These are phyloP conservation scores for Alternaria panax DNA, from an alignment of 2,329 filamentous ascomycete genomes.

Conservation along the genomic window DNA sequence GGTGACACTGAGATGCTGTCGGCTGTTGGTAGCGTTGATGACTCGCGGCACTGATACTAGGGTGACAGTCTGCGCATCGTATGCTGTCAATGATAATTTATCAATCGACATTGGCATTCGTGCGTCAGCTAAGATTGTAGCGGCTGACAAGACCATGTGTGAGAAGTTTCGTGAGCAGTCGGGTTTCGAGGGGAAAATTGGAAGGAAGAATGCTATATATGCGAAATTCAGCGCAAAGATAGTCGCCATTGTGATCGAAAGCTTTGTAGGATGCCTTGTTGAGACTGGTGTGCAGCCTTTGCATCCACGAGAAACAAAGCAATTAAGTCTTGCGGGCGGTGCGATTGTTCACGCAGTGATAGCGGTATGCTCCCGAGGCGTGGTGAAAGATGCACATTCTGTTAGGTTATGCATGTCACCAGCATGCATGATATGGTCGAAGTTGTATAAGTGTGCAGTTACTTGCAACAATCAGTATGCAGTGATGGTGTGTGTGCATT, in stretches of 20 bases:
- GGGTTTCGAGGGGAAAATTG: neutral
- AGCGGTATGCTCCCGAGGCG: neutral
- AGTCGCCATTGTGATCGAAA: neutral
- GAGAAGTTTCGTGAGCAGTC: neutral
- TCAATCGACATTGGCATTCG: neutral
- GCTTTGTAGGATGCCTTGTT: neutral
- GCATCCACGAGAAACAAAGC: neutral
- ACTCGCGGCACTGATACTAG: neutral
- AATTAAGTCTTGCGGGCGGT: neutral
- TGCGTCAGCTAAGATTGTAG: neutral
- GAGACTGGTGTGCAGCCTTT: neutral
- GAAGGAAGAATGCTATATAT: slow-evolving; percentile 21
- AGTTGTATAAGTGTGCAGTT: neutral
- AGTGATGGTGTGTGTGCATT: neutral
- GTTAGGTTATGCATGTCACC: no score
- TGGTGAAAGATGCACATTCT: no score
- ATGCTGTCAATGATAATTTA: slow-evolving; percentile 3
- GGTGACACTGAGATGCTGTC: neutral
- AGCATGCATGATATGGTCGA: no score
- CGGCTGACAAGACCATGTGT: neutral
- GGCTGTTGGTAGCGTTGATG: neutral
- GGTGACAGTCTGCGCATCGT: neutral
- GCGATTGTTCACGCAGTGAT: neutral
- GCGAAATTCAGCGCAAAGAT: no score
- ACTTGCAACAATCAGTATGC: neutral